Conservation (phyloP, 148 eudicot genomes). For the Euryodendron excelsum region DNA sequence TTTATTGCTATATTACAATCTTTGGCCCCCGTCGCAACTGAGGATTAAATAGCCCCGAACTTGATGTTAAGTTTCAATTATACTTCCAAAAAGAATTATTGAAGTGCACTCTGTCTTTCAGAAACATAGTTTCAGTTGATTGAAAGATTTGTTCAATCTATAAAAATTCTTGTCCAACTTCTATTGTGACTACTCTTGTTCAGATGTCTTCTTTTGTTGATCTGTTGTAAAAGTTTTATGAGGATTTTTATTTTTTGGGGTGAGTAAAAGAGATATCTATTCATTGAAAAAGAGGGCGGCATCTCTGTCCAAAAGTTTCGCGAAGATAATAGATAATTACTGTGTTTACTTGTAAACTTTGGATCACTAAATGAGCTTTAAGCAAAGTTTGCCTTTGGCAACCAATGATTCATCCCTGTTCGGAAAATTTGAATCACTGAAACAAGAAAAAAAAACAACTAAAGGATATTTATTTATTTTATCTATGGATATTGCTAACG, state of each 20-base stretch:
- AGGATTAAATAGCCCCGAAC: too few species aligned
- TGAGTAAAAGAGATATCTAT: too few species aligned
- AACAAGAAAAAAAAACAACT: neutral
- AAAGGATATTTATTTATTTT: neutral
- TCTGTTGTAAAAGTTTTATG: neutral
- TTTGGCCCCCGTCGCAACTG: too few species aligned
- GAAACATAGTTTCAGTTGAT: neutral
- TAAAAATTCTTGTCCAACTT: neutral
- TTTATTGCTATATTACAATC: too few species aligned
- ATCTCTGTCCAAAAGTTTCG: neutral
- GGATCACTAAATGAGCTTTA: neutral
- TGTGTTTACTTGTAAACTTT: neutral
- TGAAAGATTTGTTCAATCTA: neutral
- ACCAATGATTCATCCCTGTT: neutral
- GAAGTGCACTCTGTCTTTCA: neutral
- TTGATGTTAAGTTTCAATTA: neutral
- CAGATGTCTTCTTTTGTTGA: neutral
- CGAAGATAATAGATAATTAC: neutral
- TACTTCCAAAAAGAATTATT: too few species aligned
- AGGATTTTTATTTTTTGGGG: too few species aligned
- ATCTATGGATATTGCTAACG: neutral
- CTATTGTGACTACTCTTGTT: neutral
- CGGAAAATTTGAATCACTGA: neutral
- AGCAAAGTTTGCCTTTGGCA: neutral
- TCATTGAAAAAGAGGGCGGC: too few species aligned